Evolutionary conservation across 2,329 filamentous ascomycete species (phyloP), one percentile per base, ranked within the genome.

Genomic region (Dactylella cylindrospora): DNA sequence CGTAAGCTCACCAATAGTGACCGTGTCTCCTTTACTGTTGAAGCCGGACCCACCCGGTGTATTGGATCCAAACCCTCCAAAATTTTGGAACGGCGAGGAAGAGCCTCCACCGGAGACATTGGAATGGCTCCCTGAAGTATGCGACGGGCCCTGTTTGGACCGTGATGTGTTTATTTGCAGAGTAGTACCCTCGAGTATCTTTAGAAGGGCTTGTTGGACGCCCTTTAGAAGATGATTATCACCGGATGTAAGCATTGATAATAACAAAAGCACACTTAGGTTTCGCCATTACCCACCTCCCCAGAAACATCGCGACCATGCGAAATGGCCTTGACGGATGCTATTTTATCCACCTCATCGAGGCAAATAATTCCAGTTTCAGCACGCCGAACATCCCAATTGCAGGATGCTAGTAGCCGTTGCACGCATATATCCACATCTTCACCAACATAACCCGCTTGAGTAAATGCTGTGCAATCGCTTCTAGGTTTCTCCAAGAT

Each of bases 321-420:
- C 61, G 95, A 90, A 62, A 83, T 83, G 12, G 90, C 86, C 71
- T 93, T 91, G 20, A 88, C 84, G 29, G 87, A 88, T 1, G 93
- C 90, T 57, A 97, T 90, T 75, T 98, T 98, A 76, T 98, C 93
- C 51, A 98, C 89, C 74, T 98, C 93, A 68, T 98, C 93, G 15
- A 98, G 78, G 52, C 95, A 93, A 39, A 98, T 89, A 52, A 98
- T 97, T 3, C 93, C 93, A 47, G 88, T 82, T 71, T 98, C 91
- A 52, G 49, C 22, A 19, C 43, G 45, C 26, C 36, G 46, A 17
- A 40, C 45, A 43, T 69, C 67, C 67, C 68, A 95, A 71, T 94
- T 91, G 6, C 91, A 84, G 59, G 94, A 90, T 51, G 94, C 87
- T 7, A 98, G 78, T 20, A 98, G 78, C 36, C 93, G 81, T 70